A percentile compares a stretch with the other conserved stretches of the same genome.
These are phyloP conservation scores for Cutaneotrichosporon dermatis DNA, from an alignment of 1,284 basidiomycete genomes.

Conservation along the genomic window DNA sequence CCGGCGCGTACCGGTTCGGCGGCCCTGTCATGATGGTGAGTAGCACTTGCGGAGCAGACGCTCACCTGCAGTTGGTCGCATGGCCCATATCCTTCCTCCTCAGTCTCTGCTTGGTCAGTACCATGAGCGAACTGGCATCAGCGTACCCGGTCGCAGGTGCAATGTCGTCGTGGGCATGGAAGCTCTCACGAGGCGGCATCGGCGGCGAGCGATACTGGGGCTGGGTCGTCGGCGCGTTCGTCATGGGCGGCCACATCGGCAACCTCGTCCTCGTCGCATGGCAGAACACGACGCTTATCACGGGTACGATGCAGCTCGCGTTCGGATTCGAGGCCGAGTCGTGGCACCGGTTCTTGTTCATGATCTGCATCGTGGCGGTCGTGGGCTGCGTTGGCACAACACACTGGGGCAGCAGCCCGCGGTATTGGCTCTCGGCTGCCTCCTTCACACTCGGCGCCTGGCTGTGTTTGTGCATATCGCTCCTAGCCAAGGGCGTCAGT, in stretches of 20 bases:
- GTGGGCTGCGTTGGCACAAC: constrained; percentile 37
- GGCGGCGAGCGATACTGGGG: constrained; percentile 47
- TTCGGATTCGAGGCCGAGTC: constrained; percentile 27
- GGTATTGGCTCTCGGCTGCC: constrained; percentile 40
- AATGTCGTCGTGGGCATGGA: constrained; percentile 49
- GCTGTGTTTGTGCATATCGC: constrained; percentile 38
- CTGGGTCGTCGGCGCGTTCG: constrained; percentile 45
- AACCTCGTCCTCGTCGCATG: constrained; percentile 40
- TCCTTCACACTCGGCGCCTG: constrained; percentile 25
- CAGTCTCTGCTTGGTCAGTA: constrained; percentile 36
- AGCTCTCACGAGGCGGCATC: constrained; percentile 39
- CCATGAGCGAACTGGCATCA: constrained; percentile 44
- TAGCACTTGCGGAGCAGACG: not conserved
- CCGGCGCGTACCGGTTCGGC: constrained; percentile 43
- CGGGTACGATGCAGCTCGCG: constrained; percentile 39
- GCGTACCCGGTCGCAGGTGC: constrained; percentile 48
- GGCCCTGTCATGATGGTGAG: constrained; percentile 46
- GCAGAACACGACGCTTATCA: constrained; percentile 38
- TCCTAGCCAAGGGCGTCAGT: constrained; percentile 32
- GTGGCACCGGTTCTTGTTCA: constrained; percentile 42
- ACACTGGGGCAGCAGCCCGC: constrained; percentile 36
- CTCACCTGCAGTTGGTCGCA: constrained; percentile 35
- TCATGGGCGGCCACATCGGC: constrained; percentile 46
- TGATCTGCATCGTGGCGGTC: constrained; percentile 36
- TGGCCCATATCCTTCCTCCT: constrained; percentile 45